Percentiles rank a stretch among this genome's conserved stretches.
phyloP scores from a whole-genome alignment of 2,329 filamentous ascomycete genomes.

The Fusarium sacchari region DNA sequence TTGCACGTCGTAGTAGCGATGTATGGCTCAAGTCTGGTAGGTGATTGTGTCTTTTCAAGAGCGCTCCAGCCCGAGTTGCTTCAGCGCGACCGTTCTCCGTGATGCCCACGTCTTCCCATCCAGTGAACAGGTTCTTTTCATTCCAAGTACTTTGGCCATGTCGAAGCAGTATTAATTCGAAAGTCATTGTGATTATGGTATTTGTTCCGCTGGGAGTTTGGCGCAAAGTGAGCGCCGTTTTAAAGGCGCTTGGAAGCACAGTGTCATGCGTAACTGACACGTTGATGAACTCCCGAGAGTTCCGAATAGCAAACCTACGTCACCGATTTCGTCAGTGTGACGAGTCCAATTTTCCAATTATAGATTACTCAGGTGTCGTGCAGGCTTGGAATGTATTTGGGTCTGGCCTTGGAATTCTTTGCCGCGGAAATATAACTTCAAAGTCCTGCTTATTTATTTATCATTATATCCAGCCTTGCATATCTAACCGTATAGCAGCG shows the following conservation, averaged over 20 bases:
- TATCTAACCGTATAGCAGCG: no score
- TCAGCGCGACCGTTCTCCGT: neutral
- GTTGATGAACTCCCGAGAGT: neutral
- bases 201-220: rapidly evolving
- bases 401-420: neutral
- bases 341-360: neutral
- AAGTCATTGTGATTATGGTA: neutral
- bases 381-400: neutral
- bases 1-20: neutral
- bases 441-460: neutral
- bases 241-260: neutral
- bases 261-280: neutral
- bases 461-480: no score
- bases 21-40: neutral
- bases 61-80: neutral
- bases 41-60: neutral
- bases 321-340: rapidly evolving
- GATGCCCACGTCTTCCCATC: neutral
- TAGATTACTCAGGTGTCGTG: neutral
- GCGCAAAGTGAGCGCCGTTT: rapidly evolving
- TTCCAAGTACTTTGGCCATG: neutral
- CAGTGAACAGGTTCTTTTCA: neutral
- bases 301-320: neutral
- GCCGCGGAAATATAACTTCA: neutral
- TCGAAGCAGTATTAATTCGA: neutral